Conservation (phyloP, 2,329 filamentous ascomycete species). For the Epichloe sibirici region DNA sequence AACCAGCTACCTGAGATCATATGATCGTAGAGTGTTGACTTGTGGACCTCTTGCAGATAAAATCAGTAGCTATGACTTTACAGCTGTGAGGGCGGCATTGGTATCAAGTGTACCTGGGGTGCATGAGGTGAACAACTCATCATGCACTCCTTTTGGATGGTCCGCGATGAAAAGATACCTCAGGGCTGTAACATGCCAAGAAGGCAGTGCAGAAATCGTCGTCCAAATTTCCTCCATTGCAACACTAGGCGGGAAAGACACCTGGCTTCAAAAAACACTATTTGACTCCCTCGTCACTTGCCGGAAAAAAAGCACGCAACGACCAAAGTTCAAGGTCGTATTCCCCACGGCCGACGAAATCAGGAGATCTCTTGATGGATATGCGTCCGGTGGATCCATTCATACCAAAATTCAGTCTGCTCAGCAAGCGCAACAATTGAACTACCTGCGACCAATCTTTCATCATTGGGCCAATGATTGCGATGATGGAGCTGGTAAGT, state of each 20-base stretch:
- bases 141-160: constrained; percentile 66
- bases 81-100: constrained; percentile 53
- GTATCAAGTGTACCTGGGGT: constrained; percentile 68
- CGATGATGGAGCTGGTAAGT: constrained; percentile 16
- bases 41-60: constrained; percentile 43
- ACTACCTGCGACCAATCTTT: constrained; percentile 57
- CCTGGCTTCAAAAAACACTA: constrained; percentile 58
- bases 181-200: constrained; percentile 34
- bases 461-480: constrained; percentile 64
- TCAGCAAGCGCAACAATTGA: constrained; percentile 61
- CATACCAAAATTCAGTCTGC: constrained; percentile 64
- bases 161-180: constrained; percentile 51
- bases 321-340: constrained; percentile 53
- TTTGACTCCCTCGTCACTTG: constrained; percentile 36
- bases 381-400: constrained; percentile 64
- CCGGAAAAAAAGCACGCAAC: constrained; percentile 13
- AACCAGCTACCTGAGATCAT: constrained; percentile 57
- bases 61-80: constrained; percentile 57
- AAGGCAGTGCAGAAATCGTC: constrained; percentile 36
- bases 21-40: constrained; percentile 45
- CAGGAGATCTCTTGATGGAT: constrained; percentile 63
- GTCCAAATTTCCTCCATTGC: constrained; percentile 72
- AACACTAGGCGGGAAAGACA: constrained; percentile 56
- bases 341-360: constrained; percentile 77
- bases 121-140: constrained; percentile 36